These are phyloP conservation scores for Meyerozyma guilliermondii DNA, from an alignment of 1,139 yeast genomes.

Conservation along the genomic window DNA sequence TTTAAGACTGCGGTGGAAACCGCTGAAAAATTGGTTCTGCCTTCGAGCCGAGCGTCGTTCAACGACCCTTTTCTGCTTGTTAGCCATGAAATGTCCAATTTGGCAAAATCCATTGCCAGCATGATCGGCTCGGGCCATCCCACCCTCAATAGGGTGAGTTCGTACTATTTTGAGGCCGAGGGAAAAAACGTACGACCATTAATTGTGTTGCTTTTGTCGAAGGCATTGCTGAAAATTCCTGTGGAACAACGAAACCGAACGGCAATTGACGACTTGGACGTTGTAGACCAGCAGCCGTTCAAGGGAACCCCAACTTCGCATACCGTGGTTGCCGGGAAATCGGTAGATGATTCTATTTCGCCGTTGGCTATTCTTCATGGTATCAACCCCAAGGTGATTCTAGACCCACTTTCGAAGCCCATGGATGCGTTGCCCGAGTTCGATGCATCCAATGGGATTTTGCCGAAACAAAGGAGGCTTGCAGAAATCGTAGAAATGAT, in stretches of 20 bases:
- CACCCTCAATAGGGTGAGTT: slow-evolving; percentile 79
- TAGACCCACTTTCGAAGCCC: slow-evolving; percentile 81
- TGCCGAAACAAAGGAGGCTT: slow-evolving; percentile 89
- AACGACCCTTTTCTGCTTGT: slow-evolving; percentile 86
- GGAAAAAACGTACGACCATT: slow-evolving; percentile 95
- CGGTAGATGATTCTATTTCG: slow-evolving; percentile 58
- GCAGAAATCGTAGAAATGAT: slow-evolving; percentile 99
- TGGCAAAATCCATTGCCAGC: slow-evolving; percentile 81
- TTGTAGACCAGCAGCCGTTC: slow-evolving; percentile 57
- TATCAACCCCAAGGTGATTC: slow-evolving; percentile 70
- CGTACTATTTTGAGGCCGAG: slow-evolving; percentile 92
- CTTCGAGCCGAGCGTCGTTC: slow-evolving; percentile 45
- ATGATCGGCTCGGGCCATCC: slow-evolving; percentile 94
- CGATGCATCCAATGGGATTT: slow-evolving; percentile 60
- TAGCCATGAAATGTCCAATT: slow-evolving; percentile 88
- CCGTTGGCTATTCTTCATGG: slow-evolving; percentile 86
- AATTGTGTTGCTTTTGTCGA: slow-evolving; percentile 75
- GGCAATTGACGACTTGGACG: slow-evolving; percentile 55
- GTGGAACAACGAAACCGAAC: slow-evolving; percentile 60
- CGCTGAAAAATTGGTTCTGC: slow-evolving; percentile 79
- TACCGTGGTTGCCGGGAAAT: slow-evolving; percentile 49
- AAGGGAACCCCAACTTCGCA: slow-evolving; percentile 42
- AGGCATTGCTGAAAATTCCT: slow-evolving; percentile 79
- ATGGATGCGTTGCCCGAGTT: slow-evolving; percentile 66
- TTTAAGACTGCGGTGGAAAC: slow-evolving; percentile 62